A percentile compares a stretch with the other conserved stretches of the same genome.
Conservation (phyloP, 352 stramenopile genomes). For the Aphanomyces cochlioides region DNA sequence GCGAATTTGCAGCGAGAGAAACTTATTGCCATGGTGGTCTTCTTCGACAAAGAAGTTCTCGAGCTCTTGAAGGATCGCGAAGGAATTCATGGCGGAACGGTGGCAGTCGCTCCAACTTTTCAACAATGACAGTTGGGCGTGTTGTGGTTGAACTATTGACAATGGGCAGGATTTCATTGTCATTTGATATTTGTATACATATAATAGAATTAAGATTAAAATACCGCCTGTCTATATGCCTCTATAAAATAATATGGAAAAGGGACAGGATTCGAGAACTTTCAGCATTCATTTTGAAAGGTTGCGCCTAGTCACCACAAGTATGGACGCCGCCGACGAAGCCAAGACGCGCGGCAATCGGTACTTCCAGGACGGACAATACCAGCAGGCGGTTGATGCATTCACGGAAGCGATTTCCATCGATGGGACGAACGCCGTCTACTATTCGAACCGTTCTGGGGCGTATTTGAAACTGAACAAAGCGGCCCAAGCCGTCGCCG, state of each 20-base stretch:
- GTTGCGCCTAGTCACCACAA: background rate
- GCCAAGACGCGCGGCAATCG: constrained; percentile 84
- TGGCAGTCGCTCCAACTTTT: too few relatives aligned
- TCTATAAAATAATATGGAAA: too few relatives aligned
- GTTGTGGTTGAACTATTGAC: too few relatives aligned
- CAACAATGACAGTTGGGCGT: too few relatives aligned
- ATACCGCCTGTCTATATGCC: too few relatives aligned
- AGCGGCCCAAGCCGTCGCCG: constrained; percentile 54
- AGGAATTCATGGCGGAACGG: too few relatives aligned
- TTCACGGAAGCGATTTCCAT: constrained; percentile 81
- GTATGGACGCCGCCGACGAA: constrained; percentile 53
- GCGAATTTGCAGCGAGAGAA: background rate
- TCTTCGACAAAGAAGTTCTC: background rate
- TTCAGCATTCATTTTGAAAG: background rate
- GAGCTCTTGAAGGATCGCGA: background rate
- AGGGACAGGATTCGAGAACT: too few relatives aligned
- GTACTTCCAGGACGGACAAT: constrained; percentile 66
- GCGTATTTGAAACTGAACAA: constrained; percentile 77
- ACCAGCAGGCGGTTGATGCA: constrained; percentile 53
- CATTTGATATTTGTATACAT: too few relatives aligned
- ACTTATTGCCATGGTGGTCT: background rate
- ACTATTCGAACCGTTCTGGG: constrained; percentile 67
- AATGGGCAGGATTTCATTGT: too few relatives aligned
- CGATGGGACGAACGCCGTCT: constrained; percentile 37
- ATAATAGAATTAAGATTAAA: too few relatives aligned